phyloP scores from a whole-genome alignment of 257 asterid genomes.

The Nicotiana tabacum region DNA sequence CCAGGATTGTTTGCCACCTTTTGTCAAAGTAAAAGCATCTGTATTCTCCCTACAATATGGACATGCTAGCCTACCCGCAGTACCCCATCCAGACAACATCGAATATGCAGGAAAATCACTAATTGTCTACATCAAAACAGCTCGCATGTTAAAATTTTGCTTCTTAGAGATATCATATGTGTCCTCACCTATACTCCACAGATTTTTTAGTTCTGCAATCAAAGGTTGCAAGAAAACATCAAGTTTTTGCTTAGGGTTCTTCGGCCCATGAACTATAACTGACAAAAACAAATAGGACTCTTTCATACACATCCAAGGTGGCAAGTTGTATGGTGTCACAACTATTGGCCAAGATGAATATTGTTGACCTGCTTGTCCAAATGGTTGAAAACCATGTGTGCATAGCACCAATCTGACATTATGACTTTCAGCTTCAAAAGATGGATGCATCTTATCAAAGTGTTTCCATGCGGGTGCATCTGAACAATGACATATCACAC shows the following conservation, averaged over 20 bases:
- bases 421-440: not conserved
- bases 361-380: not conserved
- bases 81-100: too few species aligned
- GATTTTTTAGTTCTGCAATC: not conserved
- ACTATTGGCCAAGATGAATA: not conserved
- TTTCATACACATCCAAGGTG: not conserved
- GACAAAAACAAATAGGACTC: not conserved
- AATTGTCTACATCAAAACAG: not conserved
- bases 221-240: not conserved
- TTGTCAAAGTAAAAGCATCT: too few species aligned
- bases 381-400: not conserved
- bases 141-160: not conserved
- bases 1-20: too few species aligned
- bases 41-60: too few species aligned
- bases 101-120: too few species aligned
- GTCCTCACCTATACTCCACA: not conserved
- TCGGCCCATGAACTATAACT: not conserved
- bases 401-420: not conserved
- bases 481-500: not conserved
- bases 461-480: not conserved
- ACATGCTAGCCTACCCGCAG: too few species aligned
- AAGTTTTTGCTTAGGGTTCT: not conserved
- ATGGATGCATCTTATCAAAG: not conserved
- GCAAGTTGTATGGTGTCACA: not conserved
- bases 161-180: not conserved